phyloP scores from a whole-genome alignment of 352 stramenopile genomes.

The Peronospora belbahrii region DNA sequence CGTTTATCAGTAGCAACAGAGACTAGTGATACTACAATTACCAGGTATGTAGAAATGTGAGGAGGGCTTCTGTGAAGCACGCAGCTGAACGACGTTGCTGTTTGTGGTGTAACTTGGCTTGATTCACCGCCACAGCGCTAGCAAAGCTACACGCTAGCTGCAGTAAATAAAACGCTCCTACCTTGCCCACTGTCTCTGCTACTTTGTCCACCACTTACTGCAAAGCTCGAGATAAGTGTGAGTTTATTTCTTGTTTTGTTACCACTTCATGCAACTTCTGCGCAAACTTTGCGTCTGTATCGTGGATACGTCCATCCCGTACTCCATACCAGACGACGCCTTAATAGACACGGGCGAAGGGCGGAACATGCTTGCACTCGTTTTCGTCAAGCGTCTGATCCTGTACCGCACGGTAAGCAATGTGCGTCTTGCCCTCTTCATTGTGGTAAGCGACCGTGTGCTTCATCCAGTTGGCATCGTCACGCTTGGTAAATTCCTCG shows the following conservation, averaged over 20 bases:
- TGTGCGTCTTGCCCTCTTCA: constrained; percentile 82
- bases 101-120: too few species aligned
- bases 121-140: too few species aligned
- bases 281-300: constrained; percentile 17
- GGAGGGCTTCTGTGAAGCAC: too few species aligned
- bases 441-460: constrained; percentile 94
- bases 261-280: constrained; percentile 18
- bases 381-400: constrained; percentile 93
- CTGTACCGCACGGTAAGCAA: constrained; percentile 90
- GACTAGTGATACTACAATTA: too few species aligned
- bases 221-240: neutral
- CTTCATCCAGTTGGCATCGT: constrained; percentile 97
- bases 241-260: constrained; percentile 22
- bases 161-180: too few species aligned
- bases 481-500: constrained; percentile 91
- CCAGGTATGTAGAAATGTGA: too few species aligned
- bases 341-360: constrained; percentile 95
- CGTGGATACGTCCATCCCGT: constrained; percentile 26
- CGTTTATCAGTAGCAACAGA: too few species aligned
- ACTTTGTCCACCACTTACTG: neutral
- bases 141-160: too few species aligned
- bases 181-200: too few species aligned
- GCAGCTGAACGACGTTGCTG: too few species aligned
- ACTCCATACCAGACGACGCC: constrained; percentile 16
- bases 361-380: constrained; percentile 90